Percentiles rank a stretch among this genome's conserved stretches.
These are phyloP conservation scores for Echinochloa phyllopogon DNA, from an alignment of 176 grass and related monocot species.

Conservation along the genomic window DNA sequence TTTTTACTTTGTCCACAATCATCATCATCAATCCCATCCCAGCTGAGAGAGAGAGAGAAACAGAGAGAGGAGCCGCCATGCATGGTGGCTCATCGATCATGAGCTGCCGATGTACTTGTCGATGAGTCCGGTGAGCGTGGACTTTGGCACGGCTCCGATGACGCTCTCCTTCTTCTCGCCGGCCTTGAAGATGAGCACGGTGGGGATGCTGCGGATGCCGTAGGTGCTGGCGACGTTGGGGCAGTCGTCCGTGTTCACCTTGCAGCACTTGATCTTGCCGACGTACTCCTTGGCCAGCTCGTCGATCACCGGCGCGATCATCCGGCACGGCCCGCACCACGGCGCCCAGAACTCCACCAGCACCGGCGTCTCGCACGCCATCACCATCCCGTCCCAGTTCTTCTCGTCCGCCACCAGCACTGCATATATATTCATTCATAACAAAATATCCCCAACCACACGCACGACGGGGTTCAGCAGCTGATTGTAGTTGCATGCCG, in stretches of 20 bases:
- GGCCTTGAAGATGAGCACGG: slow-evolving; percentile 85
- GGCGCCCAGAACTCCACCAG: slow-evolving; percentile 99
- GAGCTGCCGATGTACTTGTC: slow-evolving; percentile 77
- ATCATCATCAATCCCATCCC: too few species aligned
- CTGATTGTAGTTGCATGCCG: not conserved
- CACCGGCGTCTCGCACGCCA: slow-evolving; percentile 68
- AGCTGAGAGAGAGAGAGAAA: too few species aligned
- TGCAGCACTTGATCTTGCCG: slow-evolving; percentile 80
- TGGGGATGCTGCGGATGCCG: slow-evolving; percentile 96
- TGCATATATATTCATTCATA: slow-evolving; percentile 32
- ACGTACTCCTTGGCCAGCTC: slow-evolving; percentile 91
- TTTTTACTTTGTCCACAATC: not conserved
- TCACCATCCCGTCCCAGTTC: slow-evolving; percentile 76
- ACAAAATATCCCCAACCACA: too few species aligned
- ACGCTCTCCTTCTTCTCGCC: slow-evolving; percentile 96
- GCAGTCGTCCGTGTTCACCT: slow-evolving; percentile 90
- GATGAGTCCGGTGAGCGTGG: slow-evolving; percentile 60
- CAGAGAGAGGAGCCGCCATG: too few species aligned
- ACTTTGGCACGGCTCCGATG: slow-evolving; percentile 87
- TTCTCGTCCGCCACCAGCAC: slow-evolving; percentile 73
- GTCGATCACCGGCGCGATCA: slow-evolving; percentile 91
- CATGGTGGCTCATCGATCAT: too few species aligned
- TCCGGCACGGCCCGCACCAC: slow-evolving; percentile 96
- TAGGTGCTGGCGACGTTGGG: slow-evolving; percentile 71
- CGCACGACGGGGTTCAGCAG: too few species aligned